Evolutionary conservation across 768 basidiomycete species (phyloP), one percentile per base, ranked within the genome.

Genomic region (Termitomyces sp.): DNA sequence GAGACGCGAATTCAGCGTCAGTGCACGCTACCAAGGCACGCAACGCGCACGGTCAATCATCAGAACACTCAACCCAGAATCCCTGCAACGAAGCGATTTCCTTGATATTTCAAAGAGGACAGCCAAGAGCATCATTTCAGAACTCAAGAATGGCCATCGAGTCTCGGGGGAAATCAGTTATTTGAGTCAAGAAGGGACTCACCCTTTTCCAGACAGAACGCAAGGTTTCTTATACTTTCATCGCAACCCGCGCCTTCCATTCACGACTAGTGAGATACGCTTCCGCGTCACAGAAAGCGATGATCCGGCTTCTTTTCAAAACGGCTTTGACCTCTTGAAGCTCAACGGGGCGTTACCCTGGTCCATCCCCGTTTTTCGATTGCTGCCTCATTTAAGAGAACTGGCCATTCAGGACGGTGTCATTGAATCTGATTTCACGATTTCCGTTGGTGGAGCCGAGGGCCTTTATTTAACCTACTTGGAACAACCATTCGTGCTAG

Each of bases 241-340:
- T 35, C 13, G 33, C 13, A 15, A 35, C 48, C 38, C 5, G 0
- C 32, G 18, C 32, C 16, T 43, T n/a, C 40, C 55, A 5, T 38
- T 18, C 4, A 48, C 56, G 0, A 51, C 60, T 5, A 55, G 53
- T 4, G 51, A 57, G 16, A 31, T 65, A 11, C 60, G 64, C 18
- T 61, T 65, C 33, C 64, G 64, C 15, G 23, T 61, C 20, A 61
- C 62, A 5, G 32, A 44, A 27, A 20, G 38, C 41, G 38, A 20
- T 36, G 45, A 55, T 20, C 51, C 52, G 10, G 18, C 38, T 18
- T 38, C 45, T 3, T 63, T 63, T 25, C 41, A 58, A 15, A 23
- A 47, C 2, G 60, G 62, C 7, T 42, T 46, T 11, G 62, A 63
- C 42, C 57, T 63, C 20, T 38, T 53, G 31, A 23, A 44, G 15